phyloP scores from a whole-genome alignment of 192 early-diverging fungal species.

The Coemansia sp. region DNA sequence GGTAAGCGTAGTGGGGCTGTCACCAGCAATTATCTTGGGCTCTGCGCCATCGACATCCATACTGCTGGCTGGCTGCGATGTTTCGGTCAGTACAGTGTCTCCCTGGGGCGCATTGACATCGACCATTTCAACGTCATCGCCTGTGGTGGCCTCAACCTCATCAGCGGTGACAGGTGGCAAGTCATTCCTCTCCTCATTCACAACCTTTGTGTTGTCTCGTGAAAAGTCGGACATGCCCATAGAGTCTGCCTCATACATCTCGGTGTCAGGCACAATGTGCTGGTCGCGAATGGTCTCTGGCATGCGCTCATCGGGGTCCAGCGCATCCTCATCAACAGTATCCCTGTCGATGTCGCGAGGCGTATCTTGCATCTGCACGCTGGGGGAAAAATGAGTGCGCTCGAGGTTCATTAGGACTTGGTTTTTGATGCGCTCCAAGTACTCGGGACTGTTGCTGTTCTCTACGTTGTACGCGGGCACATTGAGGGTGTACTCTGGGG shows the following conservation, averaged over 20 bases:
- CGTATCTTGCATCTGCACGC: slow-evolving; percentile 60
- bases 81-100: neutral
- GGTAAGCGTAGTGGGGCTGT: neutral
- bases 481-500: slow-evolving; percentile 88
- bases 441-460: slow-evolving; percentile 87
- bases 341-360: slow-evolving; percentile 53
- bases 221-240: slow-evolving; percentile 38
- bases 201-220: slow-evolving; percentile 44
- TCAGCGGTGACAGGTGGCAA: neutral
- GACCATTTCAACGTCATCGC: slow-evolving; percentile 34
- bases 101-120: slow-evolving; percentile 10
- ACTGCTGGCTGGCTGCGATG: neutral
- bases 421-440: slow-evolving; percentile 72
- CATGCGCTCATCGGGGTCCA: slow-evolving; percentile 58
- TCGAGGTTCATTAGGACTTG: slow-evolving; percentile 68
- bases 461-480: slow-evolving; percentile 85
- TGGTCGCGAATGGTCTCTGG: slow-evolving; percentile 47
- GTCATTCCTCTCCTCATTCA: slow-evolving; percentile 50
- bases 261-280: slow-evolving; percentile 56
- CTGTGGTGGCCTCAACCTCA: neutral
- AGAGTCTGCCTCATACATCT: slow-evolving; percentile 59
- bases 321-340: slow-evolving; percentile 45
- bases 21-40: neutral
- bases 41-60: slow-evolving; percentile 17
- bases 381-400: slow-evolving; percentile 67